These are phyloP conservation scores for Mortierella sp. DNA, from an alignment of 371 early-diverging fungal species.

Conservation along the genomic window DNA sequence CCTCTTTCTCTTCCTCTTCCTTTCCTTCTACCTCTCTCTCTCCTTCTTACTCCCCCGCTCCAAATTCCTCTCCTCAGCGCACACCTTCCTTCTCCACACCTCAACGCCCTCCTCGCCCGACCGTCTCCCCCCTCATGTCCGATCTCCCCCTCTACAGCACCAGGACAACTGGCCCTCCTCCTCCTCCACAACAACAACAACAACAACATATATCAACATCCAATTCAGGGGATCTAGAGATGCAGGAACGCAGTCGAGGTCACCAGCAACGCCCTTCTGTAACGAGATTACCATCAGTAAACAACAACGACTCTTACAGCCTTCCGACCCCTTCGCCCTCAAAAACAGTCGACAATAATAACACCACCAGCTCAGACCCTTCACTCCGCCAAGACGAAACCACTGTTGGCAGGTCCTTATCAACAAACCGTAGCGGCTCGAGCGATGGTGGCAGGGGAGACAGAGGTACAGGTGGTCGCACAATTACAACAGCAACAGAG, in stretches of 20 bases:
- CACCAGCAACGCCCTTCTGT: background rate
- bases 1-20: background rate
- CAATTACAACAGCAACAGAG: background rate
- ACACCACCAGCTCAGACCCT: background rate
- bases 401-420: background rate
- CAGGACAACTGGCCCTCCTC: background rate
- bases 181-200: slow-evolving; percentile 10
- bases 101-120: slow-evolving; percentile 12
- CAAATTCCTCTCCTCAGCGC: slow-evolving; percentile 9
- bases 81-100: slow-evolving; percentile 12
- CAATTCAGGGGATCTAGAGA: slow-evolving; percentile 12
- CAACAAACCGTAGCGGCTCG: slow-evolving; percentile 7
- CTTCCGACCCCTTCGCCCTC: slow-evolving; percentile 6
- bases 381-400: background rate
- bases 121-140: slow-evolving; percentile 4
- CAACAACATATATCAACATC: background rate
- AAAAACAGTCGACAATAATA: background rate
- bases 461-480: slow-evolving; percentile 2
- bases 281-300: background rate
- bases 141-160: background rate
- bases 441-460: background rate
- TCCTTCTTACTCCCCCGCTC: background rate
- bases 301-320: slow-evolving; percentile 1
- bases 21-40: background rate
- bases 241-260: slow-evolving; percentile 15